A percentile compares a stretch with the other conserved stretches of the same genome.
Evolutionary conservation across 2,329 filamentous ascomycete genomes (phyloP).

Genomic region (Myriosclerotinia scirpicola): DNA sequence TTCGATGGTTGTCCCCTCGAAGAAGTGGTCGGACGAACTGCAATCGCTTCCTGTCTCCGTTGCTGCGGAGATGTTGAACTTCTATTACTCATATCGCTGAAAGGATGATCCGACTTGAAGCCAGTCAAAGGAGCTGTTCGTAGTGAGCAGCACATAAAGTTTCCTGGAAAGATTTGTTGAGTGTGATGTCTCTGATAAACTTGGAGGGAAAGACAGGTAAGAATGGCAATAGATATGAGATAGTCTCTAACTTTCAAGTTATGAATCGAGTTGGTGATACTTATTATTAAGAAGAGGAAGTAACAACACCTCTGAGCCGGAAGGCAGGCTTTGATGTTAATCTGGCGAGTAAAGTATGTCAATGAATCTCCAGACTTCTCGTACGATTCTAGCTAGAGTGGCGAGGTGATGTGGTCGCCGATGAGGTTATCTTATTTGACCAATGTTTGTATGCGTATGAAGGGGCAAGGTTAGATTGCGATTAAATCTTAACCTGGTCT

Average conservation of each 20-base stretch:
- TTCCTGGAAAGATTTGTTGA: background rate
- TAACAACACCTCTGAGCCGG: background rate
- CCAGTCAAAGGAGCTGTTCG: slow-evolving; percentile 31
- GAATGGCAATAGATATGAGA: background rate
- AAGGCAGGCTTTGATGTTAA: slow-evolving; percentile 3
- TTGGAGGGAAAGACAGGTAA: background rate
- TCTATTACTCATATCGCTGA: slow-evolving; percentile 32
- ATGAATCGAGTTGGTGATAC: background rate
- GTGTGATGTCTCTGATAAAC: background rate
- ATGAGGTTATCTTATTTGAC: slow-evolving; percentile 8
- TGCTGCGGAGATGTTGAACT: slow-evolving; percentile 28
- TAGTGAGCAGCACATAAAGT: slow-evolving; percentile 35
- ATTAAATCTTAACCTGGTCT: slow-evolving; percentile 18
- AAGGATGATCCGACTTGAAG: slow-evolving; percentile 38
- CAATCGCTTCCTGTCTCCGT: slow-evolving; percentile 31
- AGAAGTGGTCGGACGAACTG: slow-evolving; percentile 29
- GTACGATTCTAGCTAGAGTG: background rate
- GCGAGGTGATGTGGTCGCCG: slow-evolving; percentile 9
- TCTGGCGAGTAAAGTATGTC: background rate
- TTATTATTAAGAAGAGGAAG: background rate
- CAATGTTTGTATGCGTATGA: background rate
- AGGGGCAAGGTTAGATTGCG: background rate
- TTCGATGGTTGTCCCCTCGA: slow-evolving; percentile 31
- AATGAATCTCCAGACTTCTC: background rate
- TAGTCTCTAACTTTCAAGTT: background rate